phyloP scores from a whole-genome alignment of 768 basidiomycete species.

The Stropharia rugosoannulata region DNA sequence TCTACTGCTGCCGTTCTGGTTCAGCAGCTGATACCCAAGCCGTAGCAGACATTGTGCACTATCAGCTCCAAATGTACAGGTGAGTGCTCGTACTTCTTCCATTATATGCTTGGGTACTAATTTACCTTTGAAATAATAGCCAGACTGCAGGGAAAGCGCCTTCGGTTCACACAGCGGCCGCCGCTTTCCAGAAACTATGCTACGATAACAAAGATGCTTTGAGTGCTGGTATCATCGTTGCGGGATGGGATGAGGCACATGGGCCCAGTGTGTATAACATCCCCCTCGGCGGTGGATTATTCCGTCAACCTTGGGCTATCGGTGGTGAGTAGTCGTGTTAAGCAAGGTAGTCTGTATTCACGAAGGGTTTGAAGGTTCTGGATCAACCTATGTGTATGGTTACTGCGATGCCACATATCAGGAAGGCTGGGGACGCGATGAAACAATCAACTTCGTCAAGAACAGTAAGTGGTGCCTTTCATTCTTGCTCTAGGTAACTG shows the following conservation, averaged over 20 bases:
- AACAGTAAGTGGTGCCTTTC: slow-evolving; percentile 69
- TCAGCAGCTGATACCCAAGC: slow-evolving; percentile 98
- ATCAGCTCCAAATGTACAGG: slow-evolving; percentile 75
- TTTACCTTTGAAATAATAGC: slow-evolving; percentile 22
- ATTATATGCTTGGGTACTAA: not conserved
- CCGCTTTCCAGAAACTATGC: slow-evolving; percentile 82
- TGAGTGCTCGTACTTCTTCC: slow-evolving; percentile 23
- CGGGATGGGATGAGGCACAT: slow-evolving; percentile 91
- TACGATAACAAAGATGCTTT: slow-evolving; percentile 92
- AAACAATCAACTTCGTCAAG: slow-evolving; percentile 92
- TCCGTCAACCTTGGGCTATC: slow-evolving; percentile 98
- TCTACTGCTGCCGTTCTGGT: slow-evolving; percentile 98
- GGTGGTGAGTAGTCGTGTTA: slow-evolving; percentile 58
- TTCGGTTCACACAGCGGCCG: slow-evolving; percentile 79
- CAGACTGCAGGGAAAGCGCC: slow-evolving; percentile 67
- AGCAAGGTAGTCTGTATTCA: not conserved
- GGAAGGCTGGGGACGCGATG: slow-evolving; percentile 87
- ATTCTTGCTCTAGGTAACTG: slow-evolving; percentile 1
- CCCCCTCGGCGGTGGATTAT: slow-evolving; percentile 93
- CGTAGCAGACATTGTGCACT: slow-evolving; percentile 88
- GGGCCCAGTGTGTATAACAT: slow-evolving; percentile 97
- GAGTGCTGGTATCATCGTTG: slow-evolving; percentile 95
- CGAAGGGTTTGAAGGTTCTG: slow-evolving; percentile 60
- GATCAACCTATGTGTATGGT: slow-evolving; percentile 97
- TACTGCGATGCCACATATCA: slow-evolving; percentile 98